Conservation (phyloP, 192 early-diverging fungal species). For the Spinellus fusiger region DNA sequence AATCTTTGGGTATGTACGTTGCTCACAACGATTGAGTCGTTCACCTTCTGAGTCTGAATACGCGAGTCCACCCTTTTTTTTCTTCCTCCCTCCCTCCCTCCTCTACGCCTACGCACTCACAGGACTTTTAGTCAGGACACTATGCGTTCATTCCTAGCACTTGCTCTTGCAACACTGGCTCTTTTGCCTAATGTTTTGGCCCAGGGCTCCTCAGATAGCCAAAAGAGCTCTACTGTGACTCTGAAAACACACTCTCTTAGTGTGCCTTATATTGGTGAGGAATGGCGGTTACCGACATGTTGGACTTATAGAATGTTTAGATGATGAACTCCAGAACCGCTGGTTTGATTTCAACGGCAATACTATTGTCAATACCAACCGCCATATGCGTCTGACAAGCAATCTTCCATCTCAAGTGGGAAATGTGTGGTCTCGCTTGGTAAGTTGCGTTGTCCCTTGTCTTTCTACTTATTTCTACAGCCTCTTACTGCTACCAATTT, state of each 20-base stretch:
- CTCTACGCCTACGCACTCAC: too few species aligned
- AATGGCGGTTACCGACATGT: constrained; percentile 8
- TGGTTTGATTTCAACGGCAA: constrained; percentile 97
- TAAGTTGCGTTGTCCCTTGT: constrained; percentile 14
- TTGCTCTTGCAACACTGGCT: not conserved
- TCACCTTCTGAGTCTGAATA: too few species aligned
- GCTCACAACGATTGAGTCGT: too few species aligned
- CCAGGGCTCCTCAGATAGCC: not conserved
- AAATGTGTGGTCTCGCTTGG: constrained; percentile 70
- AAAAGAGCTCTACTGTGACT: constrained; percentile 1
- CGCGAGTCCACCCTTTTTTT: too few species aligned
- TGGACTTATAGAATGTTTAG: constrained; percentile 11
- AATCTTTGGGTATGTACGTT: too few species aligned
- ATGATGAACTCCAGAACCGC: constrained; percentile 73
- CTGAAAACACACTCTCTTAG: constrained; percentile 46
- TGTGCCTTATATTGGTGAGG: constrained; percentile 54
- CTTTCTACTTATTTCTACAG: constrained; percentile 31
- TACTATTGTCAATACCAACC: constrained; percentile 81
- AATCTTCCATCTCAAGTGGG: constrained; percentile 77
- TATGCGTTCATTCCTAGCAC: not conserved
- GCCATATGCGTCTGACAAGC: constrained; percentile 78
- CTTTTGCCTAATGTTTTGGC: not conserved
- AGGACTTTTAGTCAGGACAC: too few species aligned
- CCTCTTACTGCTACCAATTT: constrained; percentile 62
- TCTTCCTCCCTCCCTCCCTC: too few species aligned